Evolutionary conservation across 2,329 filamentous ascomycete species (phyloP).

Genomic region (Epichloe sp.): DNA sequence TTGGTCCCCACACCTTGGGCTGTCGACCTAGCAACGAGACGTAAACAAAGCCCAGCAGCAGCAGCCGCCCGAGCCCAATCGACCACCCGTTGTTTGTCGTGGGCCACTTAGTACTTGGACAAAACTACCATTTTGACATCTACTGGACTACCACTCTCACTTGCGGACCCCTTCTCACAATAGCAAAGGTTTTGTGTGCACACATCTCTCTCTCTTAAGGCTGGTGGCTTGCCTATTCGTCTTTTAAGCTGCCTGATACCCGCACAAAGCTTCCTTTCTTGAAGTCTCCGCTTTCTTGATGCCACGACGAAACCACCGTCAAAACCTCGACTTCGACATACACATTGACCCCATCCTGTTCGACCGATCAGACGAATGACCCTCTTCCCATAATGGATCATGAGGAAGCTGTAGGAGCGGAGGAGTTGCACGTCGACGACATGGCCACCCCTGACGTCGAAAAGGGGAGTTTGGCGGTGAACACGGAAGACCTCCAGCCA

Average conservation of each 20-base stretch:
- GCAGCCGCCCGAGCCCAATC: conserved; percentile 12
- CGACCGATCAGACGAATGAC: conserved; percentile 17
- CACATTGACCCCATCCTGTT: conserved; percentile 33
- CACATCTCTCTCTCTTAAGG: background rate
- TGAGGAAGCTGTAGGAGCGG: conserved; percentile 1
- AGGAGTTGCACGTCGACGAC: background rate
- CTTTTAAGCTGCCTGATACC: background rate
- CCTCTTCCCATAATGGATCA: conserved; percentile 2
- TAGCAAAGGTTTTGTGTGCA: background rate
- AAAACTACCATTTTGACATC: background rate
- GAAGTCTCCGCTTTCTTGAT: conserved; percentile 5
- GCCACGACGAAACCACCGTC: conserved; percentile 15
- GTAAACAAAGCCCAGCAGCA: conserved; percentile 20
- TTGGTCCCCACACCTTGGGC: background rate
- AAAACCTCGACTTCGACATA: conserved; percentile 32
- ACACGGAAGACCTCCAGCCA: conserved; percentile 1
- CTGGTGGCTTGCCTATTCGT: background rate
- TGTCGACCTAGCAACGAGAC: conserved; percentile 20
- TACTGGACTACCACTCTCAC: background rate
- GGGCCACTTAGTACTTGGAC: conserved; percentile 12
- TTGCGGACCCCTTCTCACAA: background rate
- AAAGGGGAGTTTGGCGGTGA: background rate
- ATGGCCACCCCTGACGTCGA: background rate
- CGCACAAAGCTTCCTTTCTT: background rate
- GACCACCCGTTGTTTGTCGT: conserved; percentile 12